phyloP scores from a whole-genome alignment of 2,329 filamentous ascomycete genomes.

The Plectosphaerella sp. region DNA sequence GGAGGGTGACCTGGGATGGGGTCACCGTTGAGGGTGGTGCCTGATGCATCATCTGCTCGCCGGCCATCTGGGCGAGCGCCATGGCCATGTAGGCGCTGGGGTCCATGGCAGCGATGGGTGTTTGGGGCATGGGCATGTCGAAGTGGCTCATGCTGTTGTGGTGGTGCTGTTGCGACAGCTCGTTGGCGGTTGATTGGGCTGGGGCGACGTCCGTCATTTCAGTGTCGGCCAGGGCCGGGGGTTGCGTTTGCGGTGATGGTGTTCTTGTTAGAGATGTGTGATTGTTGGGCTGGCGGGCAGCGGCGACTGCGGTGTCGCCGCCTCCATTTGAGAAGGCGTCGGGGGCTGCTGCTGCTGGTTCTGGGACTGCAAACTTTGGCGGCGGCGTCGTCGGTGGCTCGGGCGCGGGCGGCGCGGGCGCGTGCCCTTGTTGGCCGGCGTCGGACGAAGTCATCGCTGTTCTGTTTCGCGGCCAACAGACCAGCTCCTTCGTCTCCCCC shows the following conservation, averaged over 20 bases:
- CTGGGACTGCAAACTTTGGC: constrained; percentile 7
- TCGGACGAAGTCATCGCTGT: constrained; percentile 60
- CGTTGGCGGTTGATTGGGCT: constrained; percentile 3
- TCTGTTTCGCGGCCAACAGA: constrained; percentile 32
- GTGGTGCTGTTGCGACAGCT: constrained; percentile 11
- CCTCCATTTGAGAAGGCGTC: background rate
- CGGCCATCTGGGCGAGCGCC: constrained; percentile 35
- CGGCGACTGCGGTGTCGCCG: too few relatives aligned
- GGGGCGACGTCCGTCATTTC: constrained; percentile 2
- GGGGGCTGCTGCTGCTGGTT: constrained; percentile 4
- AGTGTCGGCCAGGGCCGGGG: constrained; percentile 13
- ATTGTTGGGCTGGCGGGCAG: background rate
- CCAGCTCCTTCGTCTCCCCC: constrained; percentile 47
- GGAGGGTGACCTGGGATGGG: constrained; percentile 40
- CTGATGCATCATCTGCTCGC: constrained; percentile 22
- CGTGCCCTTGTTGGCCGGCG: constrained; percentile 30
- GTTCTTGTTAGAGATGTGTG: background rate
- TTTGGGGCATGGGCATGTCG: constrained; percentile 26
- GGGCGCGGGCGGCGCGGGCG: constrained; percentile 16
- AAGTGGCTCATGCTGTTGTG: constrained; percentile 21
- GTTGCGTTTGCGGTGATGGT: constrained; percentile 2
- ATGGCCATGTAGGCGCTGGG: constrained; percentile 38
- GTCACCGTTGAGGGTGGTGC: constrained; percentile 38
- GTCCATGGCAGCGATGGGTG: constrained; percentile 25
- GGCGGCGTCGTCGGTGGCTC: constrained; percentile 14